Evolutionary conservation across 2,329 filamentous ascomycete species (phyloP), one percentile per base, ranked within the genome.

Genomic region (Byssothecium circinans): DNA sequence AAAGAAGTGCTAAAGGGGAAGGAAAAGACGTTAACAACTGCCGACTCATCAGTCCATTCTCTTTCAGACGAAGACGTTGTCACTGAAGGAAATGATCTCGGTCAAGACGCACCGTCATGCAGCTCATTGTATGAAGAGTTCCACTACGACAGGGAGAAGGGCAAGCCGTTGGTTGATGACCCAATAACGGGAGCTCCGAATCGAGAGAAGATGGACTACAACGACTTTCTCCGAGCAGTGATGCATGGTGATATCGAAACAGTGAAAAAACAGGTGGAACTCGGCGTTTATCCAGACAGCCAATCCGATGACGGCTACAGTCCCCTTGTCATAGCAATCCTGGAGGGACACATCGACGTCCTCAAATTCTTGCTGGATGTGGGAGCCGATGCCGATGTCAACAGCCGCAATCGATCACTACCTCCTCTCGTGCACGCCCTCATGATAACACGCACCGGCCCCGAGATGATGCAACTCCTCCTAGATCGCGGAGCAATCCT

Each of bases 391-490:
- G 57, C 51, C 8, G 42, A 50, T 40, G 36, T 48, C 3, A 29
- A 54, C 39, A 49, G 46, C 43, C 53, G 46, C 4, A 32, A 39
- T 19, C 35, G 37, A 1, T 40, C 12, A 3, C 15, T 43, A 7
- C 49, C 56, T 35, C 52, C 56, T 1, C 33, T 57, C 10, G 45
- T 56, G 3, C 49, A 59, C 20, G 58, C 58, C 35, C 40, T 49
- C n/a, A 38, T 44, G 19, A 43, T 34, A 12, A 14, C 14, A 12
- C 23, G 50, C 11, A 22, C 27, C 10, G 47, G 45, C 17, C 41
- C 48, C 8, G 48, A 50, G 11, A 39, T 62, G 11, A 48, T 59
- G 18, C 45, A 57, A 12, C 47, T 64, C 15, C 49, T 62, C 2
- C 15, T 62, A 0, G 50, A 61, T 14, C 19, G 56, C 20, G 58